Base-by-base conservation (phyloP, 164 flowering plant species). In the Litsea cubeba region DNA sequence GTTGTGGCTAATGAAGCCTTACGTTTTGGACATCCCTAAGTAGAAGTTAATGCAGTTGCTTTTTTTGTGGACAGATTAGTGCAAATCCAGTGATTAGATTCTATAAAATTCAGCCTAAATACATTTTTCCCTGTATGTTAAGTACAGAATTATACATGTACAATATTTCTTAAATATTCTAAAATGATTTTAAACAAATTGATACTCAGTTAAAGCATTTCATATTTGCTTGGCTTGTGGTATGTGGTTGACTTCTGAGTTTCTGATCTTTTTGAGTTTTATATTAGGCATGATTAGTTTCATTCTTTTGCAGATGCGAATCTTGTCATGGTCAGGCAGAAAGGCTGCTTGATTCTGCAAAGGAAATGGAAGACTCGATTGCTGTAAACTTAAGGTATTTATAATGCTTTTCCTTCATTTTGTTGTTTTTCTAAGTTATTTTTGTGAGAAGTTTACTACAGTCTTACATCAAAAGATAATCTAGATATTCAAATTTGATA, bases 301-400 rank as follows among this genome's bases (percentile, higher is more conserved):
- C 26, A 62, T 64, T 71, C 20, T 17, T 65, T 67, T 81, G 82
- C 88, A 95, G 99, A 85, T 93, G 96, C 81, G 99, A 95, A 85
- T 95, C 98, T 80, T 91, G 97, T 80, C 98, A 95, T 82, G 97
- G 96, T 78, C 99, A 95, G 79, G 91, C 99, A 69, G 99, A 95
- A 85, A 88, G 93, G 66, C 98, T 95, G 81, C 96, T 95, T 75
- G 98, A 95, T 84, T 95, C 97, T 76, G 98, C 99, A 40, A 95
- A 76, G 76, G 99, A 95, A 89, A 95, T 93, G 98, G 99, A 95
- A 85, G 99, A 95, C 78, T 95, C 99, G 5, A 93, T 95, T 72
- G 93, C 98, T 71, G 99, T 95, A 66, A 95, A 89, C 84, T 78
- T 95, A 73, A 95, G 99, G 97, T 62, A 54, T 24, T 6, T 67